Percentiles rank a stretch among this genome's conserved stretches.
Conservation (phyloP, 768 basidiomycete species). For the Cyclocybe aegerita region DNA sequence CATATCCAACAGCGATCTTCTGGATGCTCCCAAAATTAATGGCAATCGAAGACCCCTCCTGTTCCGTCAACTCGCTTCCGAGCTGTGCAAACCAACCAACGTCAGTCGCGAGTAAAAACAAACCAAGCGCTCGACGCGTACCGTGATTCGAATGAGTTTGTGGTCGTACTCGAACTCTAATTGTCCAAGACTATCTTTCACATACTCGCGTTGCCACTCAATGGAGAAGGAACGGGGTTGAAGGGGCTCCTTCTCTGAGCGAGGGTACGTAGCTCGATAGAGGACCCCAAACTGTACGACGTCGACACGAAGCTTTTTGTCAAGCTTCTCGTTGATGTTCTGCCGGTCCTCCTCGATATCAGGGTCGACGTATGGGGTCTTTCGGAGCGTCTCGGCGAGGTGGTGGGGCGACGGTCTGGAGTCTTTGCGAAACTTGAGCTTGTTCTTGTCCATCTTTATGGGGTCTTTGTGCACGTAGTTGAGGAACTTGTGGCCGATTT, state of each 20-base stretch:
- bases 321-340: constrained; percentile 40
- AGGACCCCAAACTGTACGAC: constrained; percentile 68
- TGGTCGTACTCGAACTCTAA: constrained; percentile 68
- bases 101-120: neutral
- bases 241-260: constrained; percentile 24
- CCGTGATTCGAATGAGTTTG: constrained; percentile 63
- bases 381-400: constrained; percentile 39
- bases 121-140: constrained; percentile 25
- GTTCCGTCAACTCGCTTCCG: constrained; percentile 54
- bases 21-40: constrained; percentile 59
- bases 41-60: constrained; percentile 48
- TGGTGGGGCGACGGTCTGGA: constrained; percentile 7
- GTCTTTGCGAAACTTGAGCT: constrained; percentile 33
- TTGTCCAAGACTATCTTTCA: constrained; percentile 44
- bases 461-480: constrained; percentile 39
- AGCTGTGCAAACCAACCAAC: constrained; percentile 39
- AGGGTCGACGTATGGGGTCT: constrained; percentile 57
- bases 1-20: constrained; percentile 59
- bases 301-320: constrained; percentile 52
- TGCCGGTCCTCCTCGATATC: constrained; percentile 50
- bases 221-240: constrained; percentile 58
- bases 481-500: constrained; percentile 47
- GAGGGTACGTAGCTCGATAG: constrained; percentile 38
- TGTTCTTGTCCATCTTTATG: constrained; percentile 40
- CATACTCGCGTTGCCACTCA: constrained; percentile 64